These are phyloP conservation scores for Globisporangium echinulatum DNA, from an alignment of 352 stramenopile genomes.

Conservation along the genomic window DNA sequence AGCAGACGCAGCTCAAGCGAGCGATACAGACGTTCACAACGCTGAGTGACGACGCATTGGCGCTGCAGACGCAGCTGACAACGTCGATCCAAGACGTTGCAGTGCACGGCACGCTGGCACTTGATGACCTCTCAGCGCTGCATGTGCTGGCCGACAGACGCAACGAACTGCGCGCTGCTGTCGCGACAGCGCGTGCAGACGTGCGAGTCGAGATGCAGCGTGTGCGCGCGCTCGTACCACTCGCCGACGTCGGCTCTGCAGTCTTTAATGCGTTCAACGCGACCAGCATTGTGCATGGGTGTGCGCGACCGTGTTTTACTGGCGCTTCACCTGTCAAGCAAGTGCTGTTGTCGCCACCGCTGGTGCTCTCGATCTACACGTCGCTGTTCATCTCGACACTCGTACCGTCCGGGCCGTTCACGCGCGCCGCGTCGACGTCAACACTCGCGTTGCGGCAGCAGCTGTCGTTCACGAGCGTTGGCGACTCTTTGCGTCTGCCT, in stretches of 20 bases:
- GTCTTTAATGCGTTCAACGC: slow-evolving; percentile 44
- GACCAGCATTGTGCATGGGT: not conserved
- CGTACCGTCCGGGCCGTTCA: not conserved
- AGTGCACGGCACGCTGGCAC: slow-evolving; percentile 37
- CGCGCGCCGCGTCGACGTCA: not conserved
- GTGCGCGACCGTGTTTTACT: not conserved
- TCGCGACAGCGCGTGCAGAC: slow-evolving; percentile 10
- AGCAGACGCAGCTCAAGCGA: slow-evolving; percentile 14
- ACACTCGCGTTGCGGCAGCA: too few relatives aligned
- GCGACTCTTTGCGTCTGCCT: too few relatives aligned
- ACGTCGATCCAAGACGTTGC: slow-evolving; percentile 36
- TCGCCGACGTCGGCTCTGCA: slow-evolving; percentile 25
- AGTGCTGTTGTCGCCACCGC: slow-evolving; percentile 8
- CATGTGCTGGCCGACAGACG: slow-evolving; percentile 17
- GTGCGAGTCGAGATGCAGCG: slow-evolving; percentile 12
- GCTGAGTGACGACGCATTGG: slow-evolving; percentile 15
- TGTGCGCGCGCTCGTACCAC: slow-evolving; percentile 12
- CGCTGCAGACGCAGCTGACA: slow-evolving; percentile 20
- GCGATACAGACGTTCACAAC: slow-evolving; percentile 24
- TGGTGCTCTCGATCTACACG: slow-evolving; percentile 27
- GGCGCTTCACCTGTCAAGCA: not conserved
- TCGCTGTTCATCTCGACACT: slow-evolving; percentile 24
- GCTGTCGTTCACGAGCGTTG: not conserved
- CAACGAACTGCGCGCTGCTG: slow-evolving; percentile 19
- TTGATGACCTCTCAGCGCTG: slow-evolving; percentile 28